A percentile compares a stretch with the other conserved stretches of the same genome.
These are phyloP conservation scores for Cylindrodendrum hubeiense DNA, from an alignment of 2,329 filamentous ascomycete genomes.

Conservation along the genomic window DNA sequence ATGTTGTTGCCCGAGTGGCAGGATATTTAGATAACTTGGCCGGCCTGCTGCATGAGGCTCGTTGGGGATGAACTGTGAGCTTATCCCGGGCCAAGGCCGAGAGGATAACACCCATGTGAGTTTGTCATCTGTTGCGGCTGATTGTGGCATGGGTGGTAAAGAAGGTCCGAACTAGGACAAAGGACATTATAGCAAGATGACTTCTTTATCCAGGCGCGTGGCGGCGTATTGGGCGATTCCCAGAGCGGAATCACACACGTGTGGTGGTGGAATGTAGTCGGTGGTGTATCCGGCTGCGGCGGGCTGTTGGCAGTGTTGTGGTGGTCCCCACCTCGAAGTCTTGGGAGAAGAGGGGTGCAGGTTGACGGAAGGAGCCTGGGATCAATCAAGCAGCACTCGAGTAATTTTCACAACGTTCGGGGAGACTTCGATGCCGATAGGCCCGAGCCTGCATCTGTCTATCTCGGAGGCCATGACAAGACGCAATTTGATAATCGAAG, in stretches of 20 bases:
- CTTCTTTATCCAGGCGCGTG: background rate
- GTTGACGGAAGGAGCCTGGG: background rate
- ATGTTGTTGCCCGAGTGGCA: background rate
- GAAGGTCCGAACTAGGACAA: background rate
- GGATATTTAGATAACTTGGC: background rate
- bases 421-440: background rate
- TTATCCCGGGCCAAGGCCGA: background rate
- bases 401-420: background rate
- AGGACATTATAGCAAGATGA: background rate
- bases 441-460: background rate
- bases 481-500: background rate
- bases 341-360: background rate
- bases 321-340: background rate
- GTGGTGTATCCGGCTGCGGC: background rate
- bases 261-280: slow-evolving; percentile 8
- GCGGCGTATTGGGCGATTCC: background rate
- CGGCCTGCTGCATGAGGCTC: background rate
- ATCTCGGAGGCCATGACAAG: background rate
- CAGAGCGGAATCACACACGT: background rate
- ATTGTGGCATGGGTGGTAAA: background rate
- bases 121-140: background rate
- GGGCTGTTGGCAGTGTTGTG: background rate
- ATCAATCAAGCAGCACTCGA: background rate
- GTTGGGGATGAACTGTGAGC: background rate
- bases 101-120: background rate